These are phyloP conservation scores for Prinsepia uniflora DNA, from an alignment of 306 rosid species.

Conservation along the genomic window DNA sequence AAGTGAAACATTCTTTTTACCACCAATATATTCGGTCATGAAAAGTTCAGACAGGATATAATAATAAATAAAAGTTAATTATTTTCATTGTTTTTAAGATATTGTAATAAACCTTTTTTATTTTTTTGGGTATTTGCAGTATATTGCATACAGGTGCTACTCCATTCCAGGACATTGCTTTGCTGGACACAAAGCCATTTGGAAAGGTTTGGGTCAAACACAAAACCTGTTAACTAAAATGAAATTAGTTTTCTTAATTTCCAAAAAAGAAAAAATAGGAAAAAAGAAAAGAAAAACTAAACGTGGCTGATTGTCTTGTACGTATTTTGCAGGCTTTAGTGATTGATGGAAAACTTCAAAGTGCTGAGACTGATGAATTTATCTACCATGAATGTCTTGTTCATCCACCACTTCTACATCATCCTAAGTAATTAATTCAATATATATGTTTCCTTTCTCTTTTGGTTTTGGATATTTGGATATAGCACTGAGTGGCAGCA, in stretches of 20 bases:
- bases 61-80: too few species aligned
- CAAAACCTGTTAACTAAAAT: background rate
- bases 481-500: background rate
- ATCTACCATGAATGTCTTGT: constrained; percentile 96
- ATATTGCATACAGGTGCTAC: constrained; percentile 91
- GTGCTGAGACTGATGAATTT: constrained; percentile 96
- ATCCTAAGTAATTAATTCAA: constrained; percentile 52
- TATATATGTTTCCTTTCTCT: background rate
- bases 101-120: too few species aligned
- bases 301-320: background rate
- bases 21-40: constrained; percentile 31
- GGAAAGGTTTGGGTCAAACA: constrained; percentile 57
- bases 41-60: constrained; percentile 51
- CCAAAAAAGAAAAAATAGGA: too few species aligned
- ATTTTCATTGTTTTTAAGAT: too few species aligned
- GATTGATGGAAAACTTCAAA: constrained; percentile 96
- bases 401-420: constrained; percentile 88
- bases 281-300: too few species aligned
- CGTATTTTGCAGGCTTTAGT: constrained; percentile 61
- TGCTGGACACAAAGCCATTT: constrained; percentile 93
- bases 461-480: background rate
- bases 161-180: constrained; percentile 89
- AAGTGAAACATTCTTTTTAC: constrained; percentile 38
- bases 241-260: too few species aligned
- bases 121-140: constrained; percentile 36